Evolutionary conservation across 192 early-diverging fungal species (phyloP).

Genomic region (Entrophospora sp.): DNA sequence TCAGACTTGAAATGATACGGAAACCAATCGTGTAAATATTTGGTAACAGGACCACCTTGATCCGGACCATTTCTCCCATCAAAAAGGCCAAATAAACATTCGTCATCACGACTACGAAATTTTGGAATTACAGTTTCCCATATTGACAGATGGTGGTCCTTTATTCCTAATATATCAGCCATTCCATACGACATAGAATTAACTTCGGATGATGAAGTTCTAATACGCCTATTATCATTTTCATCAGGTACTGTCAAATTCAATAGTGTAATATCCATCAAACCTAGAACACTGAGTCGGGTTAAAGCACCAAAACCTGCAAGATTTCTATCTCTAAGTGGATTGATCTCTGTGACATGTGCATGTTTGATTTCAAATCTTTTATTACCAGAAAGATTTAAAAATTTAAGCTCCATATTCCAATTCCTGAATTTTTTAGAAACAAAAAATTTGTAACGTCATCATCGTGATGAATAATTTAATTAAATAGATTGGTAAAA

Average conservation of each 20-base stretch:
- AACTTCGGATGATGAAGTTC: constrained; percentile 73
- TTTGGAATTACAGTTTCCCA: constrained; percentile 84
- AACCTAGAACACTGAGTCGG: constrained; percentile 69
- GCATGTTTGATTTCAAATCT: constrained; percentile 75
- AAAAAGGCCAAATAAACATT: constrained; percentile 83
- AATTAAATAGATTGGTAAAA: too few relatives aligned
- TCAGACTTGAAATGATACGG: constrained; percentile 60
- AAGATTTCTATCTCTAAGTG: constrained; percentile 39
- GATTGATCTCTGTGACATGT: constrained; percentile 32
- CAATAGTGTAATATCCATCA: constrained; percentile 87
- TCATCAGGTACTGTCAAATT: constrained; percentile 74
- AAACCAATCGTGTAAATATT: constrained; percentile 67
- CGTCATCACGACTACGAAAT: constrained; percentile 78
- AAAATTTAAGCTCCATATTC: constrained; percentile 80
- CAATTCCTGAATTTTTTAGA: too few relatives aligned
- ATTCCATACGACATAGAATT: constrained; percentile 82
- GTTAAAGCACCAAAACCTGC: constrained; percentile 73
- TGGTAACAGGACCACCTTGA: constrained; percentile 43
- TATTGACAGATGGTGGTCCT: constrained; percentile 62
- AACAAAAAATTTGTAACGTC: too few relatives aligned
- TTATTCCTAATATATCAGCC: constrained; percentile 67
- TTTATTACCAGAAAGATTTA: constrained; percentile 87
- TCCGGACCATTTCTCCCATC: constrained; percentile 57
- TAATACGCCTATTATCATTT: constrained; percentile 66
- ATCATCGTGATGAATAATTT: too few relatives aligned